Evolutionary conservation across 2,329 filamentous ascomycete species (phyloP).

Genomic region (Fusarium begoniae): DNA sequence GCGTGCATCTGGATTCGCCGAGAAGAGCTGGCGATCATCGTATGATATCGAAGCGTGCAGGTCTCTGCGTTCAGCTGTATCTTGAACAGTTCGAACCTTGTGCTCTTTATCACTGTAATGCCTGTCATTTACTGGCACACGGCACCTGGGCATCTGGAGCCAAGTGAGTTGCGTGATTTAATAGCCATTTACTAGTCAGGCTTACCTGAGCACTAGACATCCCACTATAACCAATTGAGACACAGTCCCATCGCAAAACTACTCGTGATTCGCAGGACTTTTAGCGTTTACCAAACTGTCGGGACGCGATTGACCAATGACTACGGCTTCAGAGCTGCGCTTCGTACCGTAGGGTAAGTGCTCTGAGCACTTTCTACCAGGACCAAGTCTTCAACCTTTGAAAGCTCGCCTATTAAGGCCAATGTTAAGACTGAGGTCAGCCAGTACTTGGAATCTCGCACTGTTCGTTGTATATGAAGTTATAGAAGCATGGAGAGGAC

Average conservation of each 20-base stretch:
- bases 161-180: background rate
- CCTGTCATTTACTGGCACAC: background rate
- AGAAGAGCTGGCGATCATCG: background rate
- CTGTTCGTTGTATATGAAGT: background rate
- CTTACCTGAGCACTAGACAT: background rate
- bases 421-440: background rate
- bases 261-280: background rate
- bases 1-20: rapidly evolving
- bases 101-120: rapidly evolving
- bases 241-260: rapidly evolving
- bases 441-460: rapidly evolving
- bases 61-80: rapidly evolving
- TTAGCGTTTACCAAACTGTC: background rate
- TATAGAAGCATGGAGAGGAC: too few species aligned
- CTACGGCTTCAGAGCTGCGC: rapidly evolving
- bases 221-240: background rate
- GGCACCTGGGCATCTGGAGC: rapidly evolving
- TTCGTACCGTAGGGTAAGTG: background rate
- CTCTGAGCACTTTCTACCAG: too few species aligned
- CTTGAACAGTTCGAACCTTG: rapidly evolving
- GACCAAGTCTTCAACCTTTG: background rate
- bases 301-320: background rate
- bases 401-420: background rate
- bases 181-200: rapidly evolving
- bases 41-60: rapidly evolving